Conservation (phyloP, 805 yeast species). For the Hanseniaspora guilliermondii region DNA sequence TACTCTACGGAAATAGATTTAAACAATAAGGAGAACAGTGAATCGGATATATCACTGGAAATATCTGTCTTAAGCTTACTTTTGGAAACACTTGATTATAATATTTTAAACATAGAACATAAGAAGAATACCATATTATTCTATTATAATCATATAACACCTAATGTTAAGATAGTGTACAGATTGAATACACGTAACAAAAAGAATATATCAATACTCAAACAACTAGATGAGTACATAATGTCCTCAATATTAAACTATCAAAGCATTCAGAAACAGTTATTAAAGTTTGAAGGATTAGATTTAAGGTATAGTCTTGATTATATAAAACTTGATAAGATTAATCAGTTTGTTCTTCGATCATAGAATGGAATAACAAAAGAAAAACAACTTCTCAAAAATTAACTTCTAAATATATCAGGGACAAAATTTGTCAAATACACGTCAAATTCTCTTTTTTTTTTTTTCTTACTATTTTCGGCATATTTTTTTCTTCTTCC, state of each 20-base stretch:
- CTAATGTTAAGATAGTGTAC: constrained; percentile 4
- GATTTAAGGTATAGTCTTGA: constrained; percentile 6
- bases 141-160: constrained; percentile 4
- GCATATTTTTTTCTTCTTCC: no score
- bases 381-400: not conserved
- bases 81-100: constrained; percentile 2
- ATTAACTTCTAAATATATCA: no score
- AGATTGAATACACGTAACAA: not conserved
- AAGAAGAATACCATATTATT: not conserved
- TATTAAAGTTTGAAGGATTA: not conserved
- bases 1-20: not conserved
- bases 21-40: not conserved
- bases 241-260: not conserved
- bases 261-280: not conserved
- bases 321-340: not conserved
- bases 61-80: constrained; percentile 3
- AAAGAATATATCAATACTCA: not conserved
- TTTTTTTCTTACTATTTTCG: no score
- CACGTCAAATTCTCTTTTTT: no score
- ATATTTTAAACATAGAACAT: not conserved
- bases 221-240: not conserved
- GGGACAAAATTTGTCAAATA: no score
- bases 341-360: not conserved
- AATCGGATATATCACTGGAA: not conserved
- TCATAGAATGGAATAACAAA: not conserved